Base-by-base conservation (phyloP, 139 green algal genomes). In the Tetraselmis chui region DNA sequence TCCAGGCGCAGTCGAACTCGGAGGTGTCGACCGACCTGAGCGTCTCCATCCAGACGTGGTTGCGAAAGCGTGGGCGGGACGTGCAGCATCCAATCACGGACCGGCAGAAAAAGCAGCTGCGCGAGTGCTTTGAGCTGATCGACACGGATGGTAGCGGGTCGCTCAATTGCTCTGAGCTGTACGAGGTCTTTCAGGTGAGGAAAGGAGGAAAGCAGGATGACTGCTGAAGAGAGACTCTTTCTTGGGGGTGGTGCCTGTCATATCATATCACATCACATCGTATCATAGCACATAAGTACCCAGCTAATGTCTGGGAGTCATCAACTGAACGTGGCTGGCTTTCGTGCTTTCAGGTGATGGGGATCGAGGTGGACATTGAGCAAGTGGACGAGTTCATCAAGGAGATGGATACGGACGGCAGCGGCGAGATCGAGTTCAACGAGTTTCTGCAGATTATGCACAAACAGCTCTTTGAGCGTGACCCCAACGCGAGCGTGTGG, bases 81-180 rank as follows among this genome's bases (percentile, higher is more conserved):
- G 45, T 67, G 45, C 45, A 67, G 45, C 45, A 67, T 67, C 45
- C 45, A 18, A 67, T 67, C 45, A 67, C 45, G 45, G 45, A 76
- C n/a, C 59, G 26, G 25, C 67, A 84, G 31, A 27, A 45, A 28
- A 29, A 79, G 28, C 67, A 59, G 2, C 27, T 84, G 2, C 30
- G n/a, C 32, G 80, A 84, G 75, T 84, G 80, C 80, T 84, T 84
- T 76, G 80, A 84, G 24, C 77, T 84, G 25, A 84, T 84, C 28
- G 80, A 84, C 31, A 84, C 80, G 26, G 75, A 84, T 28, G 75
- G 80, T 2, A 84, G 67, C 32, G 80, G 80, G 0, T 30, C n/a
- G 25, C 58, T 84, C 1, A 74, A 77, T 27, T 30, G 30, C 29
- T 28, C 30, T 0, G 80, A 84, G 31, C 80, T 84, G 25, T n/a